These are phyloP conservation scores for Pseudotsuga menziesii DNA, from an alignment of 75 land plant species.

Conservation along the genomic window DNA sequence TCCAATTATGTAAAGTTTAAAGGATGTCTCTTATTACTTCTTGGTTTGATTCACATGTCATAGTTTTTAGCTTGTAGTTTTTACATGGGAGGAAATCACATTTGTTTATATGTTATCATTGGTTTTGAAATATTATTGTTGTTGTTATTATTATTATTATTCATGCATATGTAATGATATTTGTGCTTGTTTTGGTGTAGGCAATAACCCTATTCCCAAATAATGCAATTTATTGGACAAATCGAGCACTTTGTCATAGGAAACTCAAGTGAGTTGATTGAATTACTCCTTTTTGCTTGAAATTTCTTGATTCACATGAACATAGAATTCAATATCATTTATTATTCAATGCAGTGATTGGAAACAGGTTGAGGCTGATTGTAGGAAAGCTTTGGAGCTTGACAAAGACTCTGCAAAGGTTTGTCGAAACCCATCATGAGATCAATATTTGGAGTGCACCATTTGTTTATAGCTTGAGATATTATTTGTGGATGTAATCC, in stretches of 20 bases:
- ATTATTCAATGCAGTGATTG: conserved; percentile 28
- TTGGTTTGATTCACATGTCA: background rate
- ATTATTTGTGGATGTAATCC: background rate
- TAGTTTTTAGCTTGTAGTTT: background rate
- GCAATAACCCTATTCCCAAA: conserved; percentile 40
- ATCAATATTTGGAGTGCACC: background rate
- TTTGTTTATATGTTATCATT: background rate
- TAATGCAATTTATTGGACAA: conserved; percentile 40
- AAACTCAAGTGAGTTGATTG: conserved; percentile 18
- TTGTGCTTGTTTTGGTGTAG: conserved; percentile 15
- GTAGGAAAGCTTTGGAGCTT: conserved; percentile 47
- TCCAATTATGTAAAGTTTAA: background rate
- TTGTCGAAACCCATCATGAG: background rate
- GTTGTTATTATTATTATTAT: background rate
- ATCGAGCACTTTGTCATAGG: conserved; percentile 40
- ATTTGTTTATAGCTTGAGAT: background rate
- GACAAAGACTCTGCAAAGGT: conserved; percentile 38
- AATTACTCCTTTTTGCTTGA: background rate
- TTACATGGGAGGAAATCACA: background rate
- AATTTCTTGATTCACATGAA: background rate
- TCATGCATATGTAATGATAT: background rate
- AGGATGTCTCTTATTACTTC: background rate
- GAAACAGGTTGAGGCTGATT: conserved; percentile 41
- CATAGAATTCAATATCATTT: background rate
- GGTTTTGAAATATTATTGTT: background rate